A percentile compares a stretch with the other conserved stretches of the same genome.
Conservation (phyloP, 306 rosid genomes). For the Calophaca sinica region DNA sequence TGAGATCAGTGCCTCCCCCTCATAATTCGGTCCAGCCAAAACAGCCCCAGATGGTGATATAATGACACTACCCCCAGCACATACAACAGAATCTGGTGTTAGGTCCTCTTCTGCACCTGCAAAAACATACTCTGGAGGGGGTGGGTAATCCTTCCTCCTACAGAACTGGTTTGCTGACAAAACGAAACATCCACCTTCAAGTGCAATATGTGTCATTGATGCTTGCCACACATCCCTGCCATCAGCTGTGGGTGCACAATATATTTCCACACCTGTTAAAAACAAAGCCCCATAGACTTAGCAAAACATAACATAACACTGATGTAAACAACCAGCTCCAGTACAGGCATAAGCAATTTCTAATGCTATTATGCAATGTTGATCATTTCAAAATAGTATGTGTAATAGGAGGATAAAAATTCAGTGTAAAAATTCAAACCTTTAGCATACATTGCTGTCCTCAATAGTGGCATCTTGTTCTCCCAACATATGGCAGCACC, state of each 20-base stretch:
- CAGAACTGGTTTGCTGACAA: constrained; percentile 91
- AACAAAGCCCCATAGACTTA: constrained; percentile 35
- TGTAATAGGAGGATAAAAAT: not conserved
- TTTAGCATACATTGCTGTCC: constrained; percentile 94
- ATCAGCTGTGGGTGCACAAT: constrained; percentile 98
- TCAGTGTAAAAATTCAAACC: constrained; percentile 53
- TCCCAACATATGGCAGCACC: constrained; percentile 97
- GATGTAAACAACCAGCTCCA: not conserved
- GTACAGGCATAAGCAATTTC: not conserved
- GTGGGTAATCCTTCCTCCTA: constrained; percentile 85
- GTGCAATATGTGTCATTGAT: constrained; percentile 86
- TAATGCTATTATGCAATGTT: not conserved
- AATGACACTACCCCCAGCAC: constrained; percentile 91
- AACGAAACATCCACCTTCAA: constrained; percentile 96
- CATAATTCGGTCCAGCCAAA: constrained; percentile 88
- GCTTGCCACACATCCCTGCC: constrained; percentile 84
- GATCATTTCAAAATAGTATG: not conserved
- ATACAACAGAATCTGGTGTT: constrained; percentile 81
- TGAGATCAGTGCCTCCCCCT: constrained; percentile 84
- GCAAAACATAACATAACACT: no score
- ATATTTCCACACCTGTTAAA: constrained; percentile 80
- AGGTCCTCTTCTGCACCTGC: constrained; percentile 71
- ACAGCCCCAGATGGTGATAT: constrained; percentile 83
- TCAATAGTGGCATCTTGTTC: constrained; percentile 84
- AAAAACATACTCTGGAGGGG: constrained; percentile 80